Evolutionary conservation across 108 stramenopile genomes (phyloP).

Genomic region (Cyclostephanos invisitatus): DNA sequence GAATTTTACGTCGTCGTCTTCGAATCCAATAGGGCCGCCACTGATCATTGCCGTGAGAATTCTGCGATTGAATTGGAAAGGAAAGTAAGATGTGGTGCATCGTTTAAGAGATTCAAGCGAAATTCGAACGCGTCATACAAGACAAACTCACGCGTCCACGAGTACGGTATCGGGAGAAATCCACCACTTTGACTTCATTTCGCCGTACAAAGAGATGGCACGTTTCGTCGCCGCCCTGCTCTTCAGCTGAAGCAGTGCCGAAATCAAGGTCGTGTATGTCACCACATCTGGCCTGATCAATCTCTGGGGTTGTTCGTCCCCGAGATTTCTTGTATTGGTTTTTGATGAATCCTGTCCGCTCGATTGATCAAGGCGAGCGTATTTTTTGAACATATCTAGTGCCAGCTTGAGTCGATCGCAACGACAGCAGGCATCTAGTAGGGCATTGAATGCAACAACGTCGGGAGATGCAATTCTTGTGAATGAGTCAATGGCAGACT

Average conservation of each 20-base stretch:
- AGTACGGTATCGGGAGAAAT: slow-evolving; percentile 69
- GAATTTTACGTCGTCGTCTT: slow-evolving; percentile 62
- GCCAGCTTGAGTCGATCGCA: slow-evolving; percentile 58
- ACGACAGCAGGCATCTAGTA: slow-evolving; percentile 67
- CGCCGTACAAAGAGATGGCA: slow-evolving; percentile 58
- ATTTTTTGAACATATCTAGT: slow-evolving; percentile 52
- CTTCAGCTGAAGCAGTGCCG: slow-evolving; percentile 55
- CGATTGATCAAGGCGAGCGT: slow-evolving; percentile 45
- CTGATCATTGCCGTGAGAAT: slow-evolving; percentile 63
- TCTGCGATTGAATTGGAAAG: slow-evolving; percentile 11
- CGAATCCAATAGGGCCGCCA: slow-evolving; percentile 44
- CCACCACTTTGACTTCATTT: slow-evolving; percentile 63
- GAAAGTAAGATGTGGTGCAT: not conserved
- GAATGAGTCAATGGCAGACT: slow-evolving; percentile 59
- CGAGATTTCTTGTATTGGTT: not conserved
- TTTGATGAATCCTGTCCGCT: slow-evolving; percentile 6
- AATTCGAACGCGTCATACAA: slow-evolving; percentile 1
- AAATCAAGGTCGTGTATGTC: slow-evolving; percentile 74
- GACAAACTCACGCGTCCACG: slow-evolving; percentile 67
- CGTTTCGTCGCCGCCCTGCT: slow-evolving; percentile 45
- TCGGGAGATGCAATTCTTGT: slow-evolving; percentile 57
- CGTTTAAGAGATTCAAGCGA: not conserved
- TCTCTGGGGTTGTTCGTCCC: not conserved
- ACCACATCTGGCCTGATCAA: slow-evolving; percentile 67
- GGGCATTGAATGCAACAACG: slow-evolving; percentile 73